Evolutionary conservation across 768 basidiomycete species (phyloP).

Genomic region (Exidia glandulosa): DNA sequence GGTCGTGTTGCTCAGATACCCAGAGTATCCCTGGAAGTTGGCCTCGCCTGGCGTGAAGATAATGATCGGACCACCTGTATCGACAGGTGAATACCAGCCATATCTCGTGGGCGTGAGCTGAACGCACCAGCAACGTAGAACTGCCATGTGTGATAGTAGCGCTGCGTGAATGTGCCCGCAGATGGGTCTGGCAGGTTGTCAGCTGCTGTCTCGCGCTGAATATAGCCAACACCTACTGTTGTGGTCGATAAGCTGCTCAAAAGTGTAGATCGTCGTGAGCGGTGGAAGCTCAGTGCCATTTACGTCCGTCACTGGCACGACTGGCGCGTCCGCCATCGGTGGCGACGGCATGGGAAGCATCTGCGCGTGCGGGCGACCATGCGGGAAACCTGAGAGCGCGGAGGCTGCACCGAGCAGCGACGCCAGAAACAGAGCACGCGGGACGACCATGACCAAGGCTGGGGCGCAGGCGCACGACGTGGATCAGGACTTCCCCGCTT

Average conservation of each 20-base stretch:
- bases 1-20: slow-evolving; percentile 4
- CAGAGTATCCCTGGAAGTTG: slow-evolving; percentile 32
- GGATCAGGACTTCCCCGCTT: too few species aligned
- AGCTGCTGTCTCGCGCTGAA: neutral
- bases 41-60: slow-evolving; percentile 56
- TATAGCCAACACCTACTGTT: slow-evolving; percentile 28
- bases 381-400: slow-evolving; percentile 10
- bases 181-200: neutral
- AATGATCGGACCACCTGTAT: slow-evolving; percentile 56
- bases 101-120: too few species aligned
- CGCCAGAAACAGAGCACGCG: neutral
- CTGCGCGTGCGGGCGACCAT: slow-evolving; percentile 14
- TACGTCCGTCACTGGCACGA: neutral
- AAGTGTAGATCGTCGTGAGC: slow-evolving; percentile 33
- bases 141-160: slow-evolving; percentile 15
- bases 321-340: neutral
- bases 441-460: neutral
- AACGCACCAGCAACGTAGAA: slow-evolving; percentile 39
- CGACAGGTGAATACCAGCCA: too few species aligned
- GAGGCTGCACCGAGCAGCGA: neutral
- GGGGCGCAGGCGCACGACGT: too few species aligned
- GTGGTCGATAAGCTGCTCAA: slow-evolving; percentile 46
- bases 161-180: neutral
- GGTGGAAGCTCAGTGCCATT: slow-evolving; percentile 15
- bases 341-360: slow-evolving; percentile 4